Conservation (phyloP, 345 rosid genomes). For the Acer campestre region DNA sequence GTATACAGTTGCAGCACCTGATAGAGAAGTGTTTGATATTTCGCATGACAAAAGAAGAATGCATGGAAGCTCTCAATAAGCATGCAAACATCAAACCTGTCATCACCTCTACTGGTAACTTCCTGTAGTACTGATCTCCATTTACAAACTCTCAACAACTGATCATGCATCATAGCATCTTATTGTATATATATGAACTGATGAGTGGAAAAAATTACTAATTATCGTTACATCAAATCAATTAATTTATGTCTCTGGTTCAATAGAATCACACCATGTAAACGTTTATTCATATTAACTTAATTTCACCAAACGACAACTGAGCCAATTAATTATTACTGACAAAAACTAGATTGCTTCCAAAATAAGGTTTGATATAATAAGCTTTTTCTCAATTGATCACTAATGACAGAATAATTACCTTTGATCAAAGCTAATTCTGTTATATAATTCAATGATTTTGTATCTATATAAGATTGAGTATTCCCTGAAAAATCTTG, state of each 20-base stretch:
- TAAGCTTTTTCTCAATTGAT: neutral
- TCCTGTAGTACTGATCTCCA: constrained; percentile 2
- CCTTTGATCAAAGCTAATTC: neutral
- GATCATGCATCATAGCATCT: no score
- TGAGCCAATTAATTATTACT: neutral
- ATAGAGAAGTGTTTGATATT: constrained; percentile 94
- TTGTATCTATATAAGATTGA: no score
- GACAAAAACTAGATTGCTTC: neutral
- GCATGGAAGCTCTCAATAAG: constrained; percentile 91
- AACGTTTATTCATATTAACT: no score
- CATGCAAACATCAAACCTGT: constrained; percentile 90
- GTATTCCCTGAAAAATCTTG: no score
- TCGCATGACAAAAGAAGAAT: constrained; percentile 86
- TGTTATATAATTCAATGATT: no score
- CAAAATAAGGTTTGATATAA: neutral
- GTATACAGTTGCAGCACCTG: constrained; percentile 78
- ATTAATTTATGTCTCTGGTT: no score
- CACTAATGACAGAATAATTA: neutral
- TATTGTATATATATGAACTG: no score
- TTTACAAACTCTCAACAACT: neutral
- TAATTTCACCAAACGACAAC: neutral
- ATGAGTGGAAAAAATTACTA: no score
- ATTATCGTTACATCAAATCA: no score
- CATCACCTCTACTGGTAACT: constrained; percentile 87
- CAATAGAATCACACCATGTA: no score